Evolutionary conservation across 805 yeast species (phyloP).

Genomic region (Kluyveromyces dobzhanskii): DNA sequence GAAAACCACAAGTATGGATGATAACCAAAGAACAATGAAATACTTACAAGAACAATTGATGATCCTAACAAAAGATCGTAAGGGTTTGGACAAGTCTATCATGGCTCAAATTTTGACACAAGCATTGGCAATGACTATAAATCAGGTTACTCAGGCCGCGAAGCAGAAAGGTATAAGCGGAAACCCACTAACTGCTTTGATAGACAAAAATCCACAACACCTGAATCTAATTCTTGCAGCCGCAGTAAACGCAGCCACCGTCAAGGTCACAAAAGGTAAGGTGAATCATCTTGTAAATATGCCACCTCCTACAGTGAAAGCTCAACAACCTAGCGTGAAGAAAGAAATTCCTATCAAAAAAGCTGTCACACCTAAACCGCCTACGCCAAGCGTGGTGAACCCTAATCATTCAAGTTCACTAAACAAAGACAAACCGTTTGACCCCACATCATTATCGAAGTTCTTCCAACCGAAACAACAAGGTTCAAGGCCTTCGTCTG

Average conservation of each 20-base stretch:
- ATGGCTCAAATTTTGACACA: conserved; percentile 81
- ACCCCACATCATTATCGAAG: conserved; percentile 29
- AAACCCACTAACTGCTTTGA: conserved; percentile 67
- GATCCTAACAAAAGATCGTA: conserved; percentile 68
- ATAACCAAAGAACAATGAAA: conserved; percentile 53
- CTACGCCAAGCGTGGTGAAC: conserved; percentile 6
- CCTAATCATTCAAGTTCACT: background rate
- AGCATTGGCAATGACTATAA: conserved; percentile 88
- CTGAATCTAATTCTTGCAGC: conserved; percentile 71
- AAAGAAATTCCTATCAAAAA: background rate
- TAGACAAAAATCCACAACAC: conserved; percentile 75
- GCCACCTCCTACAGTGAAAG: conserved; percentile 15
- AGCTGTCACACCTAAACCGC: conserved; percentile 1
- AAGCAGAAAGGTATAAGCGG: conserved; percentile 75
- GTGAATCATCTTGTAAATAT: conserved; percentile 34
- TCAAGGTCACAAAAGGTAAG: conserved; percentile 48
- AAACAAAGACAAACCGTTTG: conserved; percentile 18
- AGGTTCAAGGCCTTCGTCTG: background rate
- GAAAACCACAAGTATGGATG: conserved; percentile 24
- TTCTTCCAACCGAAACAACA: conserved; percentile 29
- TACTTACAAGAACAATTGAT: conserved; percentile 82
- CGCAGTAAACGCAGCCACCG: conserved; percentile 72
- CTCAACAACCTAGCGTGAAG: conserved; percentile 2
- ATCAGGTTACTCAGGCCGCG: conserved; percentile 82
- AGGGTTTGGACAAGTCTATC: conserved; percentile 68